Evolutionary conservation across 495 filamentous ascomycete genomes (phyloP).

Genomic region (Aspergillus taichungensis): DNA sequence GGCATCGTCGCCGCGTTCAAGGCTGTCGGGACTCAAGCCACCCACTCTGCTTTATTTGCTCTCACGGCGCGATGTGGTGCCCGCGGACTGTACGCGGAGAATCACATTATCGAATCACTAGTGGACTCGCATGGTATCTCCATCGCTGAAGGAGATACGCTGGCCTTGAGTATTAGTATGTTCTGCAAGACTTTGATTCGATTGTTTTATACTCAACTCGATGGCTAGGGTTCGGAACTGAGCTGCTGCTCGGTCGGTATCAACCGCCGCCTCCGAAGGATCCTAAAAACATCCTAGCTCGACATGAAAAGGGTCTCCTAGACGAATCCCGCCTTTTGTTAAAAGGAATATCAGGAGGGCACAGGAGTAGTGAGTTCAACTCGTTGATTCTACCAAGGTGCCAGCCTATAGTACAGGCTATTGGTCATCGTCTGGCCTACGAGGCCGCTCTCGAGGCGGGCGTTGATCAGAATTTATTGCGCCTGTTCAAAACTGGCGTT

Average conservation of each 20-base stretch:
- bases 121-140: too few relatives aligned
- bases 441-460: too few relatives aligned
- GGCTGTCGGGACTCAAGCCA: conserved; percentile 14
- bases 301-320: conserved; percentile 23
- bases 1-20: conserved; percentile 22
- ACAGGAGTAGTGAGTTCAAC: conserved; percentile 22
- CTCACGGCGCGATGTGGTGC: conserved; percentile 16
- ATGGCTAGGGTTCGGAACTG: conserved; percentile 24
- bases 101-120: conserved; percentile 13
- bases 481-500: too few relatives aligned
- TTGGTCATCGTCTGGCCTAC: too few relatives aligned
- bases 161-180: not conserved
- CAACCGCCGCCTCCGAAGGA: conserved; percentile 15
- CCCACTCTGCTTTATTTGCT: conserved; percentile 6
- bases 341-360: conserved; percentile 5
- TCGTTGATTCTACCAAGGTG: too few relatives aligned
- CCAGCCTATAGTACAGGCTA: too few relatives aligned
- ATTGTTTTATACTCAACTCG: not conserved
- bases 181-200: not conserved
- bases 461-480: too few relatives aligned
- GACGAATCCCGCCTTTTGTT: conserved; percentile 17
- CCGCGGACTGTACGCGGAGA: conserved; percentile 14
- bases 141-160: too few relatives aligned
- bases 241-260: conserved; percentile 30
- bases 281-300: conserved; percentile 15